A percentile compares a stretch with the other conserved stretches of the same genome.
phyloP scores from a whole-genome alignment of 2,329 filamentous ascomycete genomes.

The Exophiala sp. region DNA sequence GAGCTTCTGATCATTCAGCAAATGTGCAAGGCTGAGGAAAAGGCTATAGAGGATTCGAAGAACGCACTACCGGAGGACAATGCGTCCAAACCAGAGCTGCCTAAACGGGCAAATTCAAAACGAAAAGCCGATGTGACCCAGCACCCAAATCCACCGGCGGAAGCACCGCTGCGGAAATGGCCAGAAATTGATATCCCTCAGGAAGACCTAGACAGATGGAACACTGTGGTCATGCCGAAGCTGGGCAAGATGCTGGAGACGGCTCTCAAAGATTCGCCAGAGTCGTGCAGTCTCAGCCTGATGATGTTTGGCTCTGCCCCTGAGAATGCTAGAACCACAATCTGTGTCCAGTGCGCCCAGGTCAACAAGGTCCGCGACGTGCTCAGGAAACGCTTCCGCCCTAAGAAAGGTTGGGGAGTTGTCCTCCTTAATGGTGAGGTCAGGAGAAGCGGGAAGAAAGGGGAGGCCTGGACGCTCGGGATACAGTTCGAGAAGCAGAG shows the following conservation, averaged over 20 bases:
- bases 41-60: constrained; percentile 11
- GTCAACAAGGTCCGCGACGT: constrained; percentile 51
- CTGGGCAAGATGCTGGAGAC: constrained; percentile 55
- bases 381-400: constrained; percentile 53
- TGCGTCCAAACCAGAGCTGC: constrained; percentile 6
- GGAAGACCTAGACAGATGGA: constrained; percentile 53
- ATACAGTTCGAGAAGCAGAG: constrained; percentile 14
- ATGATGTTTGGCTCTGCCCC: constrained; percentile 55
- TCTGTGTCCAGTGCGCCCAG: constrained; percentile 54
- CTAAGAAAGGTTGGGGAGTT: constrained; percentile 52
- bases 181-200: constrained; percentile 50
- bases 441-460: constrained; percentile 45
- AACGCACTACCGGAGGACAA: constrained; percentile 8
- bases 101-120: constrained; percentile 16
- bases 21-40: constrained; percentile 24
- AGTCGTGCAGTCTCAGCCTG: constrained; percentile 56
- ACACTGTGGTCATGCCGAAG: constrained; percentile 51
- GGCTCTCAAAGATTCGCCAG: constrained; percentile 52
- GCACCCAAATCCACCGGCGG: constrained; percentile 2
- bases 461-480: constrained; percentile 24
- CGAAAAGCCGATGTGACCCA: constrained; percentile 19
- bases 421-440: constrained; percentile 57
- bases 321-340: constrained; percentile 54
- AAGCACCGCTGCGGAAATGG: constrained; percentile 39
- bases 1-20: constrained; percentile 27